Conservation (phyloP, 768 basidiomycete species). For the Suillus occidentalis region DNA sequence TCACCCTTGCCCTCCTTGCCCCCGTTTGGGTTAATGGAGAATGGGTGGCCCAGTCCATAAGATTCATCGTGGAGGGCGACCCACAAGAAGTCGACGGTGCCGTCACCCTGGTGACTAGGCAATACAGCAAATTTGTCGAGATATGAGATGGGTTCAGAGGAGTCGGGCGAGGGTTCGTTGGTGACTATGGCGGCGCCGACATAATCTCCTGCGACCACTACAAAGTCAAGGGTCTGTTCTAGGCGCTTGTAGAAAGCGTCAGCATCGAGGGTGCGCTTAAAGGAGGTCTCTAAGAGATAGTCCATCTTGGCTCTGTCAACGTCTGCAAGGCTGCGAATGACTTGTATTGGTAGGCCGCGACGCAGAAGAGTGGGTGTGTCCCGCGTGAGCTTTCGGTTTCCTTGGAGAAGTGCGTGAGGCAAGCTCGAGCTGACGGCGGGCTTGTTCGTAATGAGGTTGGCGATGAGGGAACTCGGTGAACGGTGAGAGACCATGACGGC, state of each 20-base stretch:
- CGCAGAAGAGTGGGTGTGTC: conserved; percentile 94
- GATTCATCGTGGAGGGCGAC: conserved; percentile 98
- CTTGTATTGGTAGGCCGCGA: conserved; percentile 82
- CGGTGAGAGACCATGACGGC: conserved; percentile 98
- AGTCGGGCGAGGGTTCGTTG: conserved; percentile 43
- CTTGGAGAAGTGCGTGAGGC: conserved; percentile 89
- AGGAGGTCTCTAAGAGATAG: conserved; percentile 83
- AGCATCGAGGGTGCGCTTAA: conserved; percentile 69
- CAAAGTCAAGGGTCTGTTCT: conserved; percentile 78
- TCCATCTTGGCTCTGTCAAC: conserved; percentile 78
- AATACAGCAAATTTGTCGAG: conserved; percentile 98
- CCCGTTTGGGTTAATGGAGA: conserved; percentile 93
- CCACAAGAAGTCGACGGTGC: conserved; percentile 99
- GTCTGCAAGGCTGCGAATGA: conserved; percentile 67
- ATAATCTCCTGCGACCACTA: conserved; percentile 94
- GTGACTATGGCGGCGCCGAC: conserved; percentile 95
- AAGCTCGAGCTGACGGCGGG: conserved; percentile 94
- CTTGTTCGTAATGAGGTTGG: conserved; percentile 96
- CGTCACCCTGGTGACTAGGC: conserved; percentile 94
- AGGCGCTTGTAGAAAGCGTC: conserved; percentile 79
- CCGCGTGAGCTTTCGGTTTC: conserved; percentile 79
- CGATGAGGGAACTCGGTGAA: conserved; percentile 92
- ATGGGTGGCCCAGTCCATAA: conserved; percentile 91
- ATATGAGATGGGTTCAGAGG: conserved; percentile 67
- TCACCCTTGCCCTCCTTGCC: conserved; percentile 87